Percentiles rank a stretch among this genome's conserved stretches.
These are phyloP conservation scores for Avena insularis DNA, from an alignment of 176 grass and related monocot genomes.

Conservation along the genomic window DNA sequence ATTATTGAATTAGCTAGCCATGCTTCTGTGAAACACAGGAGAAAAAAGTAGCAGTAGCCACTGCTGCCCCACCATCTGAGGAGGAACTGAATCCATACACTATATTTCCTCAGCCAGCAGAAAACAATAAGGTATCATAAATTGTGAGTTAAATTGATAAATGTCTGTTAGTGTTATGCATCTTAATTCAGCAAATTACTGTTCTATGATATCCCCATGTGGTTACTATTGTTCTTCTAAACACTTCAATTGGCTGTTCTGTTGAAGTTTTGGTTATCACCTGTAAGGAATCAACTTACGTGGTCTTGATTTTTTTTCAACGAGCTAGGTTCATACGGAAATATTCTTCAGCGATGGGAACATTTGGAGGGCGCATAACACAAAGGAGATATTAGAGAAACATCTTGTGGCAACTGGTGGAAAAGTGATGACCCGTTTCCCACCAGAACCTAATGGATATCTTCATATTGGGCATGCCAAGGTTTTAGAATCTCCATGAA, in stretches of 20 bases:
- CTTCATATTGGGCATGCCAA: slow-evolving; percentile 99
- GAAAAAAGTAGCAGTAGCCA: slow-evolving; percentile 58
- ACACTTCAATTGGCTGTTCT: background rate
- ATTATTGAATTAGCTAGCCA: slow-evolving; percentile 11
- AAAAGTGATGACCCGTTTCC: slow-evolving; percentile 96
- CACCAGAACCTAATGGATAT: slow-evolving; percentile 97
- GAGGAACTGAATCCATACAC: slow-evolving; percentile 93
- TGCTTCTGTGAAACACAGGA: slow-evolving; percentile 56
- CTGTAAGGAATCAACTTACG: slow-evolving; percentile 22
- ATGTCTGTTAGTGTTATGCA: background rate
- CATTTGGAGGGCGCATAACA: slow-evolving; percentile 94
- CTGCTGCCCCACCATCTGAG: slow-evolving; percentile 61
- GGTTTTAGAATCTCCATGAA: slow-evolving; percentile 54
- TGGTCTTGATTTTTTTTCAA: slow-evolving; percentile 17
- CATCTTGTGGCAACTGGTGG: slow-evolving; percentile 95
- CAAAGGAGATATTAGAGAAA: slow-evolving; percentile 78
- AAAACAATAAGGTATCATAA: slow-evolving; percentile 80
- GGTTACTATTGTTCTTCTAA: background rate
- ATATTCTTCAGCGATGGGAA: slow-evolving; percentile 88
- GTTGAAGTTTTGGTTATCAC: slow-evolving; percentile 17
- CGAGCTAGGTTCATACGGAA: slow-evolving; percentile 87
- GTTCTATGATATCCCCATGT: background rate
- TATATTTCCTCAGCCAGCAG: slow-evolving; percentile 92
- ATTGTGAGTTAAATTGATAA: slow-evolving; percentile 11
- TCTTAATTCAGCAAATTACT: slow-evolving; percentile 5